Base-by-base conservation (phyloP, 1,139 yeast genomes). In the Suhomyces yuchorum region DNA sequence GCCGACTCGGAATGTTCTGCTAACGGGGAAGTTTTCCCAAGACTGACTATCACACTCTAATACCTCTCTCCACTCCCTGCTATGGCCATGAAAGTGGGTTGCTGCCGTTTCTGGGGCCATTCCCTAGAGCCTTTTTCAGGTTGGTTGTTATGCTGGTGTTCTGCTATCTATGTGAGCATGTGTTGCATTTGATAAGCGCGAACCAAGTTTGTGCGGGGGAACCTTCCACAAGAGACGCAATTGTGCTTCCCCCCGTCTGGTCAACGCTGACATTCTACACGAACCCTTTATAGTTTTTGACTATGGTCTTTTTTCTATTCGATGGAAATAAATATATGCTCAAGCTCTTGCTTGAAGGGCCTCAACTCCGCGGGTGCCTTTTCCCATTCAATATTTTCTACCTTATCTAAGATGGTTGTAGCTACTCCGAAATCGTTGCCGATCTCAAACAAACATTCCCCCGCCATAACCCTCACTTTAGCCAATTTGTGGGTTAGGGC, bases 401-500 rank as follows among this genome's bases (percentile, higher is more conserved):
- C 19, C 7, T 43, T 14, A 9, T 40, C 41, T 11, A 51, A 30
- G 6, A 44, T 43, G 6, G 47, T 37, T 8, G 47, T 36, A 24
- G 43, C 3, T 12, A 30, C 34, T 11, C 28, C 32, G 26, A 40
- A 44, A 26, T 68, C 73, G 41, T 60, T 64, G 33, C 63, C 57
- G 3, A 71, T 51, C 45, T 67, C 73, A 51, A 64, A 73, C 6
- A 75, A 43, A 22, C 65, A 63, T 37, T 74, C 76, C 19, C 70
- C 62, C 0, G 73, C 67, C 54, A 65, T 48, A 1, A 49, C 47
- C 14, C 75, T 57, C 1, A 75, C 66, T 34, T 58, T 57, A 0
- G 56, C 51, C 3, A 63, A 42, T 11, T 65, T 65, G 51, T 75
- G 80, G 14, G 59, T 63, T 3, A 60, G 59, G 7, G 68, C 56